Evolutionary conservation across 1,284 basidiomycete genomes (phyloP), one percentile per base, ranked within the genome.

Genomic region (Bothia castanella): DNA sequence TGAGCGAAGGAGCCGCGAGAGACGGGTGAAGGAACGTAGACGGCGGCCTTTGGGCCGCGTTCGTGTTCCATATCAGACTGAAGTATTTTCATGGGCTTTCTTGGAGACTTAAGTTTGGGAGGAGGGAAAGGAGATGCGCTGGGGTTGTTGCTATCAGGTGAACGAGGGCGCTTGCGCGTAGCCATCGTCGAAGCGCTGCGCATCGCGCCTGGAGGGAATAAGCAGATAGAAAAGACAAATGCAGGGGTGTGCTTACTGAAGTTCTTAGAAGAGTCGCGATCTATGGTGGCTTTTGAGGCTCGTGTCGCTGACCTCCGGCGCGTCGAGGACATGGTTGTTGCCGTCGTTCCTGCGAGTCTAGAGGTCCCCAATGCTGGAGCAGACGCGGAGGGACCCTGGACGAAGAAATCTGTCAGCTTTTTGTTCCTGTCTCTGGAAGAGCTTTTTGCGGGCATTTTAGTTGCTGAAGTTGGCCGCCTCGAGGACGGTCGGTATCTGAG

Each of bases 321-420:
- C 35, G 53, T 45, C 44, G 48, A 29, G 13, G 56, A 21, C 39
- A 20, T 25, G 16, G 43, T 35, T 23, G 44, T 25, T 19, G 36
- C 2, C 11, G 20, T 35, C 16, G 43, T 47, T 32, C 21, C 40
- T 21, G 47, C 14, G 12, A 37, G 7, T 13, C 20, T 10, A 13
- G 54, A 32, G 21, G 61, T 40, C 40, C 45, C 41, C 25, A 21
- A 19, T 13, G 49, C 32, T 2, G 43, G 38, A 17, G 21, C 13
- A 12, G 52, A 44, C 14, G 44, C 19, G 6, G 61, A 49, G 0
- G 55, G 31, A 31, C 3, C 54, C n/a, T 53, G 63, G 7, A 20
- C 8, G 25, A 66, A 69, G 39, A 68, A 66, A 23, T 66, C 66
- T 2, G 64, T 66, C 37, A 66, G 46, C 21, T 49, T 69, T 41